A percentile compares a stretch with the other conserved stretches of the same genome.
phyloP scores from a whole-genome alignment of 2,329 filamentous ascomycete genomes.

The Cladophialophora bantiana region DNA sequence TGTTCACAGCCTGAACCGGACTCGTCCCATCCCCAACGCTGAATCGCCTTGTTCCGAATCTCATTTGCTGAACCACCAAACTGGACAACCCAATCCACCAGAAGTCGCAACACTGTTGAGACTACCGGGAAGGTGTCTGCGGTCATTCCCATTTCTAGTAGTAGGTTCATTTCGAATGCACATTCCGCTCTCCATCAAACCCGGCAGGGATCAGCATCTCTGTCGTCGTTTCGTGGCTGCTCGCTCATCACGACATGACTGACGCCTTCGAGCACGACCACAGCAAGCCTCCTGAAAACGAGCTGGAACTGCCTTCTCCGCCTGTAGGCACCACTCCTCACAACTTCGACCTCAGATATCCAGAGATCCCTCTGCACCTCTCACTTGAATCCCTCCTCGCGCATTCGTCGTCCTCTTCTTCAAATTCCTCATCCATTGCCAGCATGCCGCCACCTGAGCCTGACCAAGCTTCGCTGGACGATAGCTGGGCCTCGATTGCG shows the following conservation, averaged over 20 bases:
- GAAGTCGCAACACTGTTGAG: slow-evolving; percentile 13
- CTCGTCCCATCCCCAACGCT: background rate
- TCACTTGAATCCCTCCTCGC: slow-evolving; percentile 39
- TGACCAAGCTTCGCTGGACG: slow-evolving; percentile 47
- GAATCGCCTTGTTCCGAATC: background rate
- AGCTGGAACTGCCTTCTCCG: background rate
- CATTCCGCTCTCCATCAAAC: background rate
- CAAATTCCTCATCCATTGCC: slow-evolving; percentile 9
- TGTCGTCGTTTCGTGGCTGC: background rate
- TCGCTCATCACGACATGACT: slow-evolving; percentile 21
- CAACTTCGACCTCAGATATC: slow-evolving; percentile 30
- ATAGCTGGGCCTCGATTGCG: slow-evolving; percentile 56
- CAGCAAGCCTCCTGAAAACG: slow-evolving; percentile 13
- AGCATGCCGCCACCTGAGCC: slow-evolving; percentile 27
- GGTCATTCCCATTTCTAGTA: background rate
- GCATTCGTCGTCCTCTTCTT: slow-evolving; percentile 33
- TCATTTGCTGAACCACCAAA: background rate
- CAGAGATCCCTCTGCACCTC: slow-evolving; percentile 30
- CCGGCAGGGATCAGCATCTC: background rate
- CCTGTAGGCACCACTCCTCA: background rate
- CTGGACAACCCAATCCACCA: background rate
- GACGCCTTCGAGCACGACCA: slow-evolving; percentile 17
- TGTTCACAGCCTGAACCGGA: background rate
- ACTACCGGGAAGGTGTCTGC: slow-evolving; percentile 4
- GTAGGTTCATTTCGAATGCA: slow-evolving; percentile 11